Conservation (phyloP, 108 stramenopile species). For the Hondaea fermentalgiana region DNA sequence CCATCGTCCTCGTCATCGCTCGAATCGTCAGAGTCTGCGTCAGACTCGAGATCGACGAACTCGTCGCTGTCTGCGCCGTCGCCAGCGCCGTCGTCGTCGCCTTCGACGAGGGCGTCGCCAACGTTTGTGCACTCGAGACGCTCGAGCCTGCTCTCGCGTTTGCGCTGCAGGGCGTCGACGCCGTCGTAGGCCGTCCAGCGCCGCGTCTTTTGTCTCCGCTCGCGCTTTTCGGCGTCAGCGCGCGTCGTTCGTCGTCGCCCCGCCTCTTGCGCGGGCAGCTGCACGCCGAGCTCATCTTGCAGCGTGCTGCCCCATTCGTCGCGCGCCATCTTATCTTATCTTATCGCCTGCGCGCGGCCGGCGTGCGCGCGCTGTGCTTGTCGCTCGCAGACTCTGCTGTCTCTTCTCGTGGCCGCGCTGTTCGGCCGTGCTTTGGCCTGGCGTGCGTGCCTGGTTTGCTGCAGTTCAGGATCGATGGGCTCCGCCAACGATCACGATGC, state of each 20-base stretch:
- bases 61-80: not conserved
- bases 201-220: not conserved
- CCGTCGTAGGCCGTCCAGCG: constrained; percentile 2
- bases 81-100: not conserved
- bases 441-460: no score
- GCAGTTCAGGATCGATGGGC: no score
- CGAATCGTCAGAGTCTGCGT: not conserved
- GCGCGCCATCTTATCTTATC: not conserved
- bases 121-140: not conserved
- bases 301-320: not conserved
- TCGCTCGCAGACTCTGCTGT: no score
- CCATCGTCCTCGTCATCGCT: not conserved
- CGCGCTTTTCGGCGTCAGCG: constrained; percentile 13
- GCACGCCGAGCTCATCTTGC: not conserved
- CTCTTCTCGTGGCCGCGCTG: no score
- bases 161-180: not conserved
- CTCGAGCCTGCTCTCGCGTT: not conserved
- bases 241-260: not conserved
- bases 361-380: no score
- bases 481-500: no score
- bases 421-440: no score
- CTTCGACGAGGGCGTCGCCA: not conserved
- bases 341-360: no score
- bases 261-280: not conserved
- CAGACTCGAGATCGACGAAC: not conserved